These are phyloP conservation scores for Eucalyptus pauciflora DNA, from an alignment of 345 rosid species.

Conservation along the genomic window DNA sequence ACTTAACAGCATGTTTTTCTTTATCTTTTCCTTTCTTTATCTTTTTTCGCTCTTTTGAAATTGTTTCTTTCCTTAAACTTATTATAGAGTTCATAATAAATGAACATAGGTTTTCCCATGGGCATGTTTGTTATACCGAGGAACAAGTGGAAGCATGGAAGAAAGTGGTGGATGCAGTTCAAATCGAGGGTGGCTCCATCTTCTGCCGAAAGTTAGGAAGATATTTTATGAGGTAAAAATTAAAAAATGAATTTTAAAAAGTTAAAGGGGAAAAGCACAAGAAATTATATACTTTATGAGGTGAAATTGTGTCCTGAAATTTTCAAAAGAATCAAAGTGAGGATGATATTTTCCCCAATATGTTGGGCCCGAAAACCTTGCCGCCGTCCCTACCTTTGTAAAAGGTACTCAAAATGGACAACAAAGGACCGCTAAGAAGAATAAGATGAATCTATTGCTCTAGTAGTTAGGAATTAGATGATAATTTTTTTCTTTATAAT, in stretches of 20 bases:
- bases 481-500: neutral
- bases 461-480: neutral
- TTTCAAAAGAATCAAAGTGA: neutral
- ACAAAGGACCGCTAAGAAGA: neutral
- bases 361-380: neutral
- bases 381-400: neutral
- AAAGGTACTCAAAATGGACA: neutral
- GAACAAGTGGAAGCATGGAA: neutral
- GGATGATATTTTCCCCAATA: neutral
- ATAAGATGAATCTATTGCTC: neutral
- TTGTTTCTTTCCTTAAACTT: neutral
- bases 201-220: neutral
- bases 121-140: neutral
- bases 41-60: neutral
- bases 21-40: neutral
- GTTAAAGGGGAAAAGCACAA: neutral
- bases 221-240: neutral
- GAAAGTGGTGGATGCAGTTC: neutral
- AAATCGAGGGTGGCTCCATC: neutral
- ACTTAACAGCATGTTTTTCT: neutral
- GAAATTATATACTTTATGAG: neutral
- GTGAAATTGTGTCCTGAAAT: neutral
- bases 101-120: neutral
- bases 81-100: neutral
- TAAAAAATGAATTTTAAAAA: too few species aligned